Evolutionary conservation across 768 basidiomycete species (phyloP).

Genomic region (Termitomyces sp.): DNA sequence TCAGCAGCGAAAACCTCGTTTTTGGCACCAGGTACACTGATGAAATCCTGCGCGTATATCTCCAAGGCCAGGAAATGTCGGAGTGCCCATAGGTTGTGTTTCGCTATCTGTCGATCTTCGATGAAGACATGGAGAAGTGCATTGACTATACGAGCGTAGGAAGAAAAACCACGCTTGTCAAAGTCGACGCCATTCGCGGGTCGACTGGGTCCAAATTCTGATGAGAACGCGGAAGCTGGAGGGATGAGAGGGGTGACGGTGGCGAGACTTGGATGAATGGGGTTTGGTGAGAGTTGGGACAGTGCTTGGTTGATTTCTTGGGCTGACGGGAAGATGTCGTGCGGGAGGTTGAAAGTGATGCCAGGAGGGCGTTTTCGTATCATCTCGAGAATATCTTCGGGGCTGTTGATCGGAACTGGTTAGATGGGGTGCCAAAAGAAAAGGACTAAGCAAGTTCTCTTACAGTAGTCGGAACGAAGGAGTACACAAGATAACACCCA

Average conservation of each 20-base stretch:
- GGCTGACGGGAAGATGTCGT: conserved; percentile 50
- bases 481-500: conserved; percentile 41
- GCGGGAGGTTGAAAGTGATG: conserved; percentile 34
- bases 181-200: conserved; percentile 8
- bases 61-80: conserved; percentile 65
- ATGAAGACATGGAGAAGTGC: conserved; percentile 55
- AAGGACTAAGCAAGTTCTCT: too few relatives aligned
- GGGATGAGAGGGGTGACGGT: conserved; percentile 60
- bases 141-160: conserved; percentile 60
- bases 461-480: conserved; percentile 32
- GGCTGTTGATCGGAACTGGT: too few relatives aligned
- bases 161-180: conserved; percentile 53
- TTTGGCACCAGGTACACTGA: conserved; percentile 44
- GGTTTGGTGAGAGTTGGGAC: conserved; percentile 37
- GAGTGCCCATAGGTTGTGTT: conserved; percentile 60
- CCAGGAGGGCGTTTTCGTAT: conserved; percentile 32
- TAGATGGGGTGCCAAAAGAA: too few relatives aligned
- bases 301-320: conserved; percentile 47
- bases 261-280: conserved; percentile 52
- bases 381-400: conserved; percentile 41
- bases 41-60: conserved; percentile 59
- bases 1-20: conserved; percentile 47
- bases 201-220: background rate
- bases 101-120: conserved; percentile 59
- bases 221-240: conserved; percentile 29